These are phyloP conservation scores for Torulaspora maleeae DNA, from an alignment of 805 yeast genomes.

Conservation along the genomic window DNA sequence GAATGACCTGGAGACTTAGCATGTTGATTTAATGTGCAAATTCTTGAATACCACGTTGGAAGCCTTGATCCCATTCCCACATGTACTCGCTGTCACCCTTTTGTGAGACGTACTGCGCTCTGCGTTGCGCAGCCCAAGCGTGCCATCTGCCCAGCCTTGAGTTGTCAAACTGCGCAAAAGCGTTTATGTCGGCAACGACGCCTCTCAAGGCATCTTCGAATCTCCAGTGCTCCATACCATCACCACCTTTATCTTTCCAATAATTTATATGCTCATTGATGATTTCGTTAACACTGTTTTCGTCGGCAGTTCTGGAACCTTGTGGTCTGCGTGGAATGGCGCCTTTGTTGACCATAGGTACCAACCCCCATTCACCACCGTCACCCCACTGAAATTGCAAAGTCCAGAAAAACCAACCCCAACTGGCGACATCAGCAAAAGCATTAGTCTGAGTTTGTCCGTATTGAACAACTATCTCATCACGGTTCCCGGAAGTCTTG, in stretches of 20 bases:
- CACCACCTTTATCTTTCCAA: conserved; percentile 61
- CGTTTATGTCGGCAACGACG: conserved; percentile 70
- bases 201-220: conserved; percentile 71
- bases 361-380: conserved; percentile 97
- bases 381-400: conserved; percentile 79
- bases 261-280: conserved; percentile 51
- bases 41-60: conserved; percentile 50
- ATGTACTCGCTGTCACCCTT: conserved; percentile 53
- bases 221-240: conserved; percentile 73
- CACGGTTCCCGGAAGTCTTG: conserved; percentile 45
- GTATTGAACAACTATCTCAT: conserved; percentile 51
- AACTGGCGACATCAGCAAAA: conserved; percentile 50
- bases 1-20: neutral
- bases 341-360: conserved; percentile 65
- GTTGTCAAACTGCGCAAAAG: conserved; percentile 63
- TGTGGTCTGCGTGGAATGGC: conserved; percentile 41
- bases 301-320: conserved; percentile 25
- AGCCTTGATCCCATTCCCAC: conserved; percentile 94
- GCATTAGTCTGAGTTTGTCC: conserved; percentile 53
- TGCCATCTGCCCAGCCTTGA: conserved; percentile 68
- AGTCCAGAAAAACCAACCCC: conserved; percentile 89
- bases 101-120: conserved; percentile 51
- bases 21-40: conserved; percentile 13
- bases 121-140: conserved; percentile 64
- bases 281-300: conserved; percentile 30